Evolutionary conservation across 2,329 filamentous ascomycete genomes (phyloP), one percentile per base, ranked within the genome.

Genomic region (Cryphonectria naterciae): DNA sequence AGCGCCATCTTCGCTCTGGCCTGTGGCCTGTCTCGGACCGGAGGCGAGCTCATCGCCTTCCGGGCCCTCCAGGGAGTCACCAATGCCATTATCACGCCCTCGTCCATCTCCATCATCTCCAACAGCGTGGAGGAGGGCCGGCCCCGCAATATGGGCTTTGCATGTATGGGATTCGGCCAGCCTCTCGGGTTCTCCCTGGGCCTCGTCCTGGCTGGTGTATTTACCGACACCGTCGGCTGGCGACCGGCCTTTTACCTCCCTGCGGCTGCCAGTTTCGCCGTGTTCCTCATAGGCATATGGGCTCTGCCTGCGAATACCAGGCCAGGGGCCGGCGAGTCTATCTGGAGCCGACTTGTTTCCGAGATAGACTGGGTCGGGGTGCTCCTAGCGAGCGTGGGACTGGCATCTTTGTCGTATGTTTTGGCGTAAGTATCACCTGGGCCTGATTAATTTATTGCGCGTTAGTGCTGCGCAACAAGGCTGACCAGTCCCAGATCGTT

Each of bases 281-380:
- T 83, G 3, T 80, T 82, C 25, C 54, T 77, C 0, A 73, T 80
- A 32, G 80, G 80, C 1, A 70, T 81, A 28, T 82, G 79, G 78
- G 77, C 75, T 28, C 60, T 84, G 65, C 82, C 82, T 1, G 74
- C 73, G 46, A 83, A 39, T 72, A 79, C 41, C 72, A 77, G 74
- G 7, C 35, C 35, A 43, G 65, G 17, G 6, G 39, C 46, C n/a
- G 35, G 52, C 8, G 62, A 65, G 6, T 49, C 62, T 10, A 74
- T 74, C 13, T 70, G 76, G 65, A 73, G 58, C 64, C 75, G 74
- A 61, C 75, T 77, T n/a, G 74, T 75, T 39, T 79, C 75, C 0
- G 84, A 87, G 19, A 82, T 89, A 61, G 87, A 89, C 72, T 89
- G 86, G 86, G 73, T 86, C 32, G 87, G 87, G 0, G 84, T 85